These are phyloP conservation scores for Dictyostelium discoideum DNA, from an alignment of 78 protist species.

Conservation along the genomic window DNA sequence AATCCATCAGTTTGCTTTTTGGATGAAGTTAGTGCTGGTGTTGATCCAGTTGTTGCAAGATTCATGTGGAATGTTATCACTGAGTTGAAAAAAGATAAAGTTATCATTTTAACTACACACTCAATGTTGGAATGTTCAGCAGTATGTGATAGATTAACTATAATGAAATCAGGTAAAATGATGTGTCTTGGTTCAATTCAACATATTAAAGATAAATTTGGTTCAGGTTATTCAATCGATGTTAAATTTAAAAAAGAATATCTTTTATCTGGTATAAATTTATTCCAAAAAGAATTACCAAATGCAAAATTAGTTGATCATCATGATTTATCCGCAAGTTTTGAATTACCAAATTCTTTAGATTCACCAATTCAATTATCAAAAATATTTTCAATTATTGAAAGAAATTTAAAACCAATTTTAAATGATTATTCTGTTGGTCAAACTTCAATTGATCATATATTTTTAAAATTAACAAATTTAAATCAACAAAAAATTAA, in stretches of 20 bases:
- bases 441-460: constrained; percentile 52
- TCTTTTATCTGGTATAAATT: background rate
- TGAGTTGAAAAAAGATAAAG: constrained; percentile 6
- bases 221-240: constrained; percentile 58
- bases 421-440: constrained; percentile 15
- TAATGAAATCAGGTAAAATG: constrained; percentile 91
- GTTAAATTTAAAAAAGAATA: constrained; percentile 42
- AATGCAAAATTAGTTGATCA: background rate
- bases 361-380: background rate
- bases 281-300: background rate
- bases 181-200: constrained; percentile 75
- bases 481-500: background rate
- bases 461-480: constrained; percentile 38
- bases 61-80: constrained; percentile 81
- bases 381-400: background rate
- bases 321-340: constrained; percentile 7
- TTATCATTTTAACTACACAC: constrained; percentile 86
- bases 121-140: constrained; percentile 89
- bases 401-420: background rate
- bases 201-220: constrained; percentile 70
- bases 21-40: constrained; percentile 86
- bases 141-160: constrained; percentile 84
- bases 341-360: constrained; percentile 21
- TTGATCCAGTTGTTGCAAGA: constrained; percentile 81
- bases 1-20: constrained; percentile 74